A percentile compares a stretch with the other conserved stretches of the same genome.
phyloP scores from a whole-genome alignment of 2,329 filamentous ascomycete species.

The Cladosporium halotolerans region DNA sequence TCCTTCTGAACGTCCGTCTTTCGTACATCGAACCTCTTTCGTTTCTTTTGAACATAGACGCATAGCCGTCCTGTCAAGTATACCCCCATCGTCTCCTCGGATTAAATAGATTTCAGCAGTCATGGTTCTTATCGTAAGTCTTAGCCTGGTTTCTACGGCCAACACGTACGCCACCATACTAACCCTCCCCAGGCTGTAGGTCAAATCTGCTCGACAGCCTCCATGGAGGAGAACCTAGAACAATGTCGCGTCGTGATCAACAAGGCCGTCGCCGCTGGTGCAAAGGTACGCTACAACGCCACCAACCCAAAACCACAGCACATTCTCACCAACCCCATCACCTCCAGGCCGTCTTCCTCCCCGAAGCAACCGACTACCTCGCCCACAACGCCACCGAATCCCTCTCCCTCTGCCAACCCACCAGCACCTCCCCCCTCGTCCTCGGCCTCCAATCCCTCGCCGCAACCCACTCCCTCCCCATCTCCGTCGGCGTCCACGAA shows the following conservation, averaged over 20 bases:
- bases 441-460: constrained; percentile 66
- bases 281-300: constrained; percentile 53
- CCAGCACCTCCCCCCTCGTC: constrained; percentile 65
- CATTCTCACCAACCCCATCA: neutral
- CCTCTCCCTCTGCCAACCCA: constrained; percentile 62
- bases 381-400: constrained; percentile 61
- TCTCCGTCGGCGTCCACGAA: constrained; percentile 86
- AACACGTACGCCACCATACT: neutral
- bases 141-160: neutral
- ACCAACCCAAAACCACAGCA: neutral
- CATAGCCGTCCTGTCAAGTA: neutral
- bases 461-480: constrained; percentile 55
- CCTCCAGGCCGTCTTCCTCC: constrained; percentile 73
- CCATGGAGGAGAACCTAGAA: constrained; percentile 69
- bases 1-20: neutral
- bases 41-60: neutral
- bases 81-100: neutral
- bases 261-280: constrained; percentile 68
- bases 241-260: constrained; percentile 68
- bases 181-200: constrained; percentile 62
- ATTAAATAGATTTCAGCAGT: neutral
- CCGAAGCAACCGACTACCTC: constrained; percentile 89
- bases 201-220: constrained; percentile 80
- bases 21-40: neutral
- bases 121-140: constrained; percentile 8